Evolutionary conservation across 2,329 filamentous ascomycete genomes (phyloP).

Genomic region (Parafenestella ontariensis): DNA sequence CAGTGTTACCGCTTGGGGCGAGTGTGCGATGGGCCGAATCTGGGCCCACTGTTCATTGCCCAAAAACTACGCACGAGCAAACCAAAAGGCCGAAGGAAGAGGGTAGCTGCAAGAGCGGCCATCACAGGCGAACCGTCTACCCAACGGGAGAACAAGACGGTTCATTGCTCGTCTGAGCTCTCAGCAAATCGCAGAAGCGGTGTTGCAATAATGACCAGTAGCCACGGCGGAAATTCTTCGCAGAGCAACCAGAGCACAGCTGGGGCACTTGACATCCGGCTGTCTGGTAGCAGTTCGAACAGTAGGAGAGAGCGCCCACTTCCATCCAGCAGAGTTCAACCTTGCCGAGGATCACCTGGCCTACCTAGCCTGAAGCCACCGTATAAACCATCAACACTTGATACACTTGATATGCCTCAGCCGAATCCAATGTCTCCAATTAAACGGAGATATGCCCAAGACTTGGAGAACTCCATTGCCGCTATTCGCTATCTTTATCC

Average conservation of each 20-base stretch:
- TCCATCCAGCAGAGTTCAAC: no score
- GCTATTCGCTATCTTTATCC: slow-evolving; percentile 34
- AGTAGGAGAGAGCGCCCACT: no score
- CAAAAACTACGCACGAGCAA: slow-evolving; percentile 43
- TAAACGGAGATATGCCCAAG: slow-evolving; percentile 3
- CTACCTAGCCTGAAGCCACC: background rate
- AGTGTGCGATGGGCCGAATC: slow-evolving; percentile 38
- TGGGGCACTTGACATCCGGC: no score
- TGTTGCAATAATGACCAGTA: background rate
- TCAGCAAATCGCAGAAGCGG: slow-evolving; percentile 1
- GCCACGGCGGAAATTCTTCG: no score
- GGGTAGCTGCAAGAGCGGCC: slow-evolving; percentile 8
- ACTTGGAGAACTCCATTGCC: slow-evolving; percentile 28
- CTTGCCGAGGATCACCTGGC: no score
- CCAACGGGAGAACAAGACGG: no score
- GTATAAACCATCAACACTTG: background rate
- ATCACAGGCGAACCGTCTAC: background rate
- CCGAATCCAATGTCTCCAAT: slow-evolving; percentile 1
- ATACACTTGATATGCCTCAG: background rate
- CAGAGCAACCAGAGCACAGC: no score
- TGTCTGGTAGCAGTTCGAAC: no score
- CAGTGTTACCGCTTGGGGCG: slow-evolving; percentile 30
- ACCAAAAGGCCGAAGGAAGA: slow-evolving; percentile 30
- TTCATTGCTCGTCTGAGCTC: no score
- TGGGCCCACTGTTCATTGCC: slow-evolving; percentile 45